Base-by-base conservation (phyloP, 257 asterid species). In the Solanum pinnatisectum region DNA sequence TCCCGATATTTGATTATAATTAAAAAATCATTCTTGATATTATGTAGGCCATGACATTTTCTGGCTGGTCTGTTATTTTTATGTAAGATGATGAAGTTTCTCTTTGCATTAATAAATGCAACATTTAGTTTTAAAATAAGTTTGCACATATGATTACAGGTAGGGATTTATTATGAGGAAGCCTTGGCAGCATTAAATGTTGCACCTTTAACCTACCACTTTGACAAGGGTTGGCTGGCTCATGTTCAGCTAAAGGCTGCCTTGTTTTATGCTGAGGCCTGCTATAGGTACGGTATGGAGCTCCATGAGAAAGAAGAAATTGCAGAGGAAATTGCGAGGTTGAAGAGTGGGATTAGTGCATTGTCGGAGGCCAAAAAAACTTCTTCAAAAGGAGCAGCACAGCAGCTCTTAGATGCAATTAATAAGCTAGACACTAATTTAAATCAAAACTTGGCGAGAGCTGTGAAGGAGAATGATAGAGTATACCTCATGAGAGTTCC, bases 401-500 rank as follows among this genome's bases (percentile, higher is more conserved):
- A 92, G 82, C 99, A 95, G 96, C 98, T 97, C 87, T 65, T 94
- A 88, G 99, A 96, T 86, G 98, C 98, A 72, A 89, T 93, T 40
- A 95, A 84, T 89, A 96, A 96, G 88, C 87, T 97, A 89, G 99
- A 97, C 87, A 87, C 92, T 85, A 95, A 89, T 90, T 86, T 94
- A 70, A 96, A 92, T 87, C 90, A 33, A 83, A 97, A 96, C 92
- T 92, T 97, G 91, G 99, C 95, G 89, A 94, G 96, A 91, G 99
- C 98, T 49, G 52, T 93, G 91, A 97, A 95, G 94, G 99, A 97
- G 95, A 97, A 97, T 82, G 98, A 97, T 46, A 95, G 99, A 88
- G 99, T 97, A 68, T 97, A 97, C 90, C 94, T 96, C 68, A 95
- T 97, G 98, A 92, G 98, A 94, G 95, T 97, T 90, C 99, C 99